Conservation (phyloP, 2,329 filamentous ascomycete species). For the Allantophomopsis cytisporea region DNA sequence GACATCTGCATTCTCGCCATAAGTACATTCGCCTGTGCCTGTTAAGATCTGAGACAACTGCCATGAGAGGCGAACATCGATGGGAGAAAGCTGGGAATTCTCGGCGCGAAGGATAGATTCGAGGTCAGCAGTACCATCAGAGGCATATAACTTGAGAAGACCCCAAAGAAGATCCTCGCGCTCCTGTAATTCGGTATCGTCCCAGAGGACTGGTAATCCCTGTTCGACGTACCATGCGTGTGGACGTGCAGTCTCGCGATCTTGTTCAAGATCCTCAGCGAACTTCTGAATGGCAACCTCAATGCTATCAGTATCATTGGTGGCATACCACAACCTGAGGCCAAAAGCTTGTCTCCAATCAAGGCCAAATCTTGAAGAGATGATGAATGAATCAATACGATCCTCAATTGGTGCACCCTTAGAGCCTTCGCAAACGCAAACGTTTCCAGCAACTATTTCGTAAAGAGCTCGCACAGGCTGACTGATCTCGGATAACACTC, state of each 20-base stretch:
- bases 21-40: slow-evolving; percentile 34
- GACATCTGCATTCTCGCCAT: slow-evolving; percentile 34
- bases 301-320: slow-evolving; percentile 52
- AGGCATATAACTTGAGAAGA: slow-evolving; percentile 67
- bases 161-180: slow-evolving; percentile 79
- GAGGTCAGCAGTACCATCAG: slow-evolving; percentile 38
- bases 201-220: slow-evolving; percentile 42
- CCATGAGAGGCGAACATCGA: slow-evolving; percentile 70
- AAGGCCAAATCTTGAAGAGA: slow-evolving; percentile 71
- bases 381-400: slow-evolving; percentile 63
- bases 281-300: slow-evolving; percentile 62
- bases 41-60: slow-evolving; percentile 62
- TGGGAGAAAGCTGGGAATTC: slow-evolving; percentile 59
- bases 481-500: slow-evolving; percentile 76
- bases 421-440: slow-evolving; percentile 70
- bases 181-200: slow-evolving; percentile 39
- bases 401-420: slow-evolving; percentile 65
- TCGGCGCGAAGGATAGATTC: slow-evolving; percentile 64
- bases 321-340: slow-evolving; percentile 80
- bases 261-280: slow-evolving; percentile 56
- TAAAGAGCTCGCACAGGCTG: slow-evolving; percentile 78
- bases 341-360: slow-evolving; percentile 94
- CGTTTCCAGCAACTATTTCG: slow-evolving; percentile 77
- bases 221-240: slow-evolving; percentile 57
- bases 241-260: slow-evolving; percentile 55